Evolutionary conservation across 192 early-diverging fungal genomes (phyloP), one percentile per base, ranked within the genome.

Genomic region (Kickxella alabastrina): DNA sequence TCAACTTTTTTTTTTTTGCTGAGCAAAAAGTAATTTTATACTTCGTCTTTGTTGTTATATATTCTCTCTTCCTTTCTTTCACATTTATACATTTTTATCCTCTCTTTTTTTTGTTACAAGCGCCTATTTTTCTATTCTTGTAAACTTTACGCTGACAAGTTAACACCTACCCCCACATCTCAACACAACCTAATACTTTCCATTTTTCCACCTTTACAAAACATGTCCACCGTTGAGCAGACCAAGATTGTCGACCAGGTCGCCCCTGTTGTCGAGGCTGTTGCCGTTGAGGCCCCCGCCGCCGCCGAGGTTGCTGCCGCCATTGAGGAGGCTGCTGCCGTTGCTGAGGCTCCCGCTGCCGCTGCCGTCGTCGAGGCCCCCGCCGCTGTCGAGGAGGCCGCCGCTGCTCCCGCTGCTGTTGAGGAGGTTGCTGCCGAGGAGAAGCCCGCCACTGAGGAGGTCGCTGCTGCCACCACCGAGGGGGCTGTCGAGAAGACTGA

Each of bases 11-110:
- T 63, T 56, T 49, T 65, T 73, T 62, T 62, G 62, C 69, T 59
- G 62, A 57, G 69, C 62, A 62, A 61, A 60, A 49, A 49, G 32
- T 68, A 60, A 68, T 68, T 68, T 68, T 68, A 60, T 68, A 59
- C 49, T 46, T 52, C n/a, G 22, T n/a, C 27, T 42, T 36, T 38
- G 22, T 44, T 44, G n/a, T 32, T 32, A 8, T 32, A 6, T 32
- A 32, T 32, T 32, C 31, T 12, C 31, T 32, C 31, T 32, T 32
- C 31, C 31, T 32, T 32, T 32, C 31, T 32, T 12, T 32, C 12
- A 6, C 12, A 6, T 12, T 32, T 12, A 48, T 49, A 49, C 47
- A 49, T 49, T 49, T 49, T 47, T 36, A 29, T 49, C 47, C 32
- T 31, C 42, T 54, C 44, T 58, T 46, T 49, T 42, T 45, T 51